Base-by-base conservation (phyloP, 2,329 filamentous ascomycete genomes). In the Golovinomyces cichoracearum region DNA sequence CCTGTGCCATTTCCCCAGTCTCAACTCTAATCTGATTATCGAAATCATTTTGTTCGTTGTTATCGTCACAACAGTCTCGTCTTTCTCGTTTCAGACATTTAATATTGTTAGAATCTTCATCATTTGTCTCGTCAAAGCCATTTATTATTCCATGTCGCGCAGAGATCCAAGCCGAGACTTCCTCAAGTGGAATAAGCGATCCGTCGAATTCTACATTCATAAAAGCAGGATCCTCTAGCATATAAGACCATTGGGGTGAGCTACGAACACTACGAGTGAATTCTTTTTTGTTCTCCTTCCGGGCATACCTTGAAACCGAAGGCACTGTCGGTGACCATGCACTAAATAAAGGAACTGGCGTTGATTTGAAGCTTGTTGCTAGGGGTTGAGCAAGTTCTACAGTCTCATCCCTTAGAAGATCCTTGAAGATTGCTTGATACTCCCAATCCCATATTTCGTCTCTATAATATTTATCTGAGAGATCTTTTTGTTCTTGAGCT, bases 331-430 rank as follows among this genome's bases (percentile, higher is more conserved):
- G 49, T 13, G 50, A 49, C 50, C 52, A 53, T n/a, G 51, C 48
- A 29, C 50, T 48, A 15, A 54, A 29, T 5, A 68, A 65, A 35
- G 69, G 64, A 27, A 69, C 64, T 6, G 68, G 63, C 15, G 66
- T 63, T 19, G 68, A 66, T 35, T 61, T 64, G 50, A 66, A 70
- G 17, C 60, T 57, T 15, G 56, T 53, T 3, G 66, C 62, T 1
- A 71, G 58, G 19, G 68, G 67, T 50, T 64, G 68, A 12, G 65
- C 66, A 48, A 69, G 64, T n/a, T 66, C 63, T 33, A 70, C 67
- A n/a, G 65, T 64, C 5, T 61, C 60, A 49, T 64, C 63, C 10
- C 52, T 50, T 4, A 58, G 51, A 29, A 58, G 52, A 37, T 66
- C 63, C 9, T 60, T 57, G 49, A 69, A 68, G 4, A 66, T 46